A percentile compares a stretch with the other conserved stretches of the same genome.
phyloP scores from a whole-genome alignment of 768 basidiomycete species.

The Suillus weaverae region DNA sequence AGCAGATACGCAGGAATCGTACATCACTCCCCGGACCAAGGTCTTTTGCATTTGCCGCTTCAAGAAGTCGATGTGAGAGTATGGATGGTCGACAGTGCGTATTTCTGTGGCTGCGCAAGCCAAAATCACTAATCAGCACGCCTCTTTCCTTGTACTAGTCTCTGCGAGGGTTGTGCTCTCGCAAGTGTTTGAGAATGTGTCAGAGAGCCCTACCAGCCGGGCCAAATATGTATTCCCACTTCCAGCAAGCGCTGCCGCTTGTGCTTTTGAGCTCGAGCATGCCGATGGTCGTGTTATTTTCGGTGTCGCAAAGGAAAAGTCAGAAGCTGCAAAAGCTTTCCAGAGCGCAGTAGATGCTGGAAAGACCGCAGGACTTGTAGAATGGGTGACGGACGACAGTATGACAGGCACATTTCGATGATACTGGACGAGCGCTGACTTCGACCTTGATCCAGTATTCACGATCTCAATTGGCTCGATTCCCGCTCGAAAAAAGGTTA shows the following conservation, averaged over 20 bases:
- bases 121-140: not conserved
- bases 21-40: slow-evolving; percentile 27
- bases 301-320: slow-evolving; percentile 51
- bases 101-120: not conserved
- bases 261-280: slow-evolving; percentile 50
- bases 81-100: slow-evolving; percentile 45
- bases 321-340: slow-evolving; percentile 40
- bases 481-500: slow-evolving; percentile 41
- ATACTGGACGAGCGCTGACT: not conserved
- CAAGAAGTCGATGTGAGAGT: slow-evolving; percentile 42
- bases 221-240: slow-evolving; percentile 62
- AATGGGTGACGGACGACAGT: slow-evolving; percentile 55
- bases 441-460: slow-evolving; percentile 41
- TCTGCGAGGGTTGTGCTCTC: slow-evolving; percentile 44
- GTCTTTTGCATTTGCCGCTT: slow-evolving; percentile 37
- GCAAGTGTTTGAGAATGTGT: slow-evolving; percentile 43
- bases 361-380: slow-evolving; percentile 44
- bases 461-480: slow-evolving; percentile 59
- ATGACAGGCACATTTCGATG: slow-evolving; percentile 19
- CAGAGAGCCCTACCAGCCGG: slow-evolving; percentile 37
- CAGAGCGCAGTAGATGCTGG: slow-evolving; percentile 42
- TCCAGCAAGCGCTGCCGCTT: slow-evolving; percentile 54
- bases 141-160: slow-evolving; percentile 29
- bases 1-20: slow-evolving; percentile 28
- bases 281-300: slow-evolving; percentile 43